phyloP scores from a whole-genome alignment of 2,329 filamentous ascomycete genomes.

The Lachnum nothofagi region DNA sequence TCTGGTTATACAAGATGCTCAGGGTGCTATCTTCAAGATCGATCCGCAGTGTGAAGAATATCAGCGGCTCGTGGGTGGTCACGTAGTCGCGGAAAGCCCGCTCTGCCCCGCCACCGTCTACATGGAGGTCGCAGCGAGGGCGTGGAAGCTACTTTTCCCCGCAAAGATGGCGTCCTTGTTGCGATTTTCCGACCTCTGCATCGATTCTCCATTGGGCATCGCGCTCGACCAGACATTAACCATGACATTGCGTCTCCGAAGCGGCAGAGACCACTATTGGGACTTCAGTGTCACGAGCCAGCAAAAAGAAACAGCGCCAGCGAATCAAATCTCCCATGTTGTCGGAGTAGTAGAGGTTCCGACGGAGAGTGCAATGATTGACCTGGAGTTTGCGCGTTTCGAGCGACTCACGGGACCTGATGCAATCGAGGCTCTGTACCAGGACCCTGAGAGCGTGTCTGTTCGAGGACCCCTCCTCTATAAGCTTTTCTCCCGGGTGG shows the following conservation, averaged over 20 bases:
- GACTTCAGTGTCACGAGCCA: background rate
- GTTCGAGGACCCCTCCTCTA: background rate
- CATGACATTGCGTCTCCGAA: background rate
- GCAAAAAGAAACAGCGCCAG: background rate
- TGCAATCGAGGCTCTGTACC: background rate
- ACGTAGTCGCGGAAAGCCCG: background rate
- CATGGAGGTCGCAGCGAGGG: background rate
- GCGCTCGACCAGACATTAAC: background rate
- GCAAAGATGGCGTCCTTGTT: background rate
- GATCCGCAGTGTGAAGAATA: background rate
- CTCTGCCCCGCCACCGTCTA: conserved; percentile 3
- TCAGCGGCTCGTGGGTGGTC: background rate
- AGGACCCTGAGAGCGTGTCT: background rate
- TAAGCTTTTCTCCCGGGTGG: background rate
- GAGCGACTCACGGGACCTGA: background rate
- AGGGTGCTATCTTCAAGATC: conserved; percentile 1
- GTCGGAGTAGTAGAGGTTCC: background rate
- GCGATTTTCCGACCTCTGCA: background rate
- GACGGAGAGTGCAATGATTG: background rate
- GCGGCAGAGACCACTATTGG: background rate
- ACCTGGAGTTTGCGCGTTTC: background rate
- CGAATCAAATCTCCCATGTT: background rate
- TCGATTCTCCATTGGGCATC: background rate
- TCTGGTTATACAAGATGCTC: background rate
- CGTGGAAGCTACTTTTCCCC: background rate